Base-by-base conservation (phyloP, 2,329 filamentous ascomycete species). In the Exophiala aquamarina region DNA sequence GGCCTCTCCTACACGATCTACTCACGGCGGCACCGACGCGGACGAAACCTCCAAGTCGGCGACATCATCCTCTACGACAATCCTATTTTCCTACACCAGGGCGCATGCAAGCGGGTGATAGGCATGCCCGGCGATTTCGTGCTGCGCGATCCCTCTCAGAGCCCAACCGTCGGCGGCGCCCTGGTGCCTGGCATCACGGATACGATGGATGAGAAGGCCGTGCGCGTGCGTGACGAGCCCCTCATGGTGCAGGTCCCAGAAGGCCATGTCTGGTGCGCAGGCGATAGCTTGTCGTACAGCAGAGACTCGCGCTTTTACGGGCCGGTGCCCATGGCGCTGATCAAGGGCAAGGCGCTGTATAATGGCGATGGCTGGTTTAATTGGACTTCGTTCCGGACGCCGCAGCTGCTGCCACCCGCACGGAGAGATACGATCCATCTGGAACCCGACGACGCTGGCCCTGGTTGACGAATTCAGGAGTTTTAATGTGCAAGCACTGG, bases 221-320 rank as follows among this genome's bases (percentile, higher is more conserved):
- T 35, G 13, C 36, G 43, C 73, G 37, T 52, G 9, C 41, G 56
- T 39, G 50, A 51, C 28, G 56, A 59, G 42, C 57, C 57, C 44
- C 65, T 68, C 55, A 73, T 74, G 69, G 68, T 74, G 48, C 68
- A 70, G 63, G 82, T 98, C 13, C 93, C 93, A 0, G 76, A 87
- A 62, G 93, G 93, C 1, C 93, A 98, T 73, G 94, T 90, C 61
- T 97, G 89, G 82, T 73, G 96, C 5, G 81, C 83, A 2, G 93
- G 93, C 2, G 93, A 98, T 67, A 97, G 97, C 66, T 63, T 95
- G 52, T 76, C 82, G 3, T 86, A 81, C 61, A 96, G 90, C 18
- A 75, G 89, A 55, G 93, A 98, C 71, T 96, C 90, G 34, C 82
- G 93, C 52, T 75, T 83, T 32, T 95, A 86, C 70, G 93, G 93